These are phyloP conservation scores for Kitagawia praeruptora DNA, from an alignment of 129 eudicot genomes.

Conservation along the genomic window DNA sequence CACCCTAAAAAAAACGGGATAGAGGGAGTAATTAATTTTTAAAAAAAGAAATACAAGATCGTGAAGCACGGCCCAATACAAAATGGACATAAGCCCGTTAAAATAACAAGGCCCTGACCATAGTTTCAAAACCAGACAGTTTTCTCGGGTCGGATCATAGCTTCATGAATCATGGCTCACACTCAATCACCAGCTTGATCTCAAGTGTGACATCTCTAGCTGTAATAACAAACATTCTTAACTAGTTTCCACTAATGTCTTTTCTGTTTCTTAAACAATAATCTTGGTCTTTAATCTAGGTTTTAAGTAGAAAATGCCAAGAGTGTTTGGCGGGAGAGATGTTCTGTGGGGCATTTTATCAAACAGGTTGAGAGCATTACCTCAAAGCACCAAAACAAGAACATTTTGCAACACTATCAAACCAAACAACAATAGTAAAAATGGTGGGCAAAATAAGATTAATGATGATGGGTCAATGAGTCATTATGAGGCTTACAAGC, in stretches of 20 bases:
- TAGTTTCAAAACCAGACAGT: not conserved
- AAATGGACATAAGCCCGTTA: not conserved
- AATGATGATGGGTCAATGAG: constrained; percentile 26
- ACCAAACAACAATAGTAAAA: constrained; percentile 20
- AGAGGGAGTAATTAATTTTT: too few species aligned
- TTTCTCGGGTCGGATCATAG: not conserved
- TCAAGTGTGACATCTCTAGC: not conserved
- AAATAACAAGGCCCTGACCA: not conserved
- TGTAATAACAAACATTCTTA: constrained; percentile 1
- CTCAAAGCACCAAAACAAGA: not conserved
- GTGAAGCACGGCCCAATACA: not conserved
- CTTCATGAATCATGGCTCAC: not conserved
- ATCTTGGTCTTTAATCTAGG: not conserved
- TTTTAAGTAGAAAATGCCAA: not conserved
- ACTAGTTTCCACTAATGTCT: not conserved
- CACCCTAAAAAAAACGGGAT: too few species aligned
- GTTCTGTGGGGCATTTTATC: constrained; percentile 9
- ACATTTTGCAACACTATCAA: constrained; percentile 17
- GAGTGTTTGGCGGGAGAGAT: constrained; percentile 15
- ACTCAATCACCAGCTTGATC: not conserved
- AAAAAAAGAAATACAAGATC: too few species aligned
- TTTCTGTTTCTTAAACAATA: not conserved
- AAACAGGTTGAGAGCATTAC: constrained; percentile 6
- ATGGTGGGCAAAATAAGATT: constrained; percentile 11
- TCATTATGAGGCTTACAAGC: constrained; percentile 49